A percentile compares a stretch with the other conserved stretches of the same genome.
phyloP scores from a whole-genome alignment of 768 basidiomycete genomes.

The Bullera alba region DNA sequence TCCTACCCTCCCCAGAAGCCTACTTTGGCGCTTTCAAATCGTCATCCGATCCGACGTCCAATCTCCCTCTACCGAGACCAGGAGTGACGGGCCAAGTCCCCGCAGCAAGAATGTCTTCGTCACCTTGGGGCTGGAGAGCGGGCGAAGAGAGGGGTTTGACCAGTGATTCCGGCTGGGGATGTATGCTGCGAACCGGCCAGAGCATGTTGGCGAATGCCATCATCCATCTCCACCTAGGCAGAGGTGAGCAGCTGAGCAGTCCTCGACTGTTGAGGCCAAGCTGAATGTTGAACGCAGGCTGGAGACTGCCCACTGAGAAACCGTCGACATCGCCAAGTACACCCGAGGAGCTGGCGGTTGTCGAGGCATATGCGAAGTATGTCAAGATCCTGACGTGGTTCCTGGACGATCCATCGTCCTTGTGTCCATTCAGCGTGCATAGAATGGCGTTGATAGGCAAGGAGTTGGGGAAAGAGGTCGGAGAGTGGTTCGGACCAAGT shows the following conservation, averaged over 20 bases:
- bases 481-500: constrained; percentile 97
- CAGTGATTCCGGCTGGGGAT: constrained; percentile 82
- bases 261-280: background rate
- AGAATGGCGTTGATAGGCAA: constrained; percentile 93
- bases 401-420: constrained; percentile 74
- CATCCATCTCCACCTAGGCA: constrained; percentile 65
- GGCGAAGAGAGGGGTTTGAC: constrained; percentile 72
- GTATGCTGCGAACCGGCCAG: constrained; percentile 84
- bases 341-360: constrained; percentile 2
- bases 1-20: constrained; percentile 31
- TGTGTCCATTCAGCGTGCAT: constrained; percentile 89
- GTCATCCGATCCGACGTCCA: too few relatives aligned
- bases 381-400: constrained; percentile 93
- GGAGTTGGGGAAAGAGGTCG: constrained; percentile 87
- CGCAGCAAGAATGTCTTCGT: background rate
- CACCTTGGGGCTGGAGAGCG: constrained; percentile 34
- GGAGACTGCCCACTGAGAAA: constrained; percentile 66
- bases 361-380: constrained; percentile 67
- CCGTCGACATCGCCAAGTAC: constrained; percentile 50
- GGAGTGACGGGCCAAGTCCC: too few relatives aligned
- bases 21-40: constrained; percentile 18
- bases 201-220: constrained; percentile 73
- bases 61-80: too few relatives aligned
- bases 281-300: constrained; percentile 53
- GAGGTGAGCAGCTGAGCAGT: constrained; percentile 57